Conservation (phyloP, 768 basidiomycete species). For the Russula earlei region DNA sequence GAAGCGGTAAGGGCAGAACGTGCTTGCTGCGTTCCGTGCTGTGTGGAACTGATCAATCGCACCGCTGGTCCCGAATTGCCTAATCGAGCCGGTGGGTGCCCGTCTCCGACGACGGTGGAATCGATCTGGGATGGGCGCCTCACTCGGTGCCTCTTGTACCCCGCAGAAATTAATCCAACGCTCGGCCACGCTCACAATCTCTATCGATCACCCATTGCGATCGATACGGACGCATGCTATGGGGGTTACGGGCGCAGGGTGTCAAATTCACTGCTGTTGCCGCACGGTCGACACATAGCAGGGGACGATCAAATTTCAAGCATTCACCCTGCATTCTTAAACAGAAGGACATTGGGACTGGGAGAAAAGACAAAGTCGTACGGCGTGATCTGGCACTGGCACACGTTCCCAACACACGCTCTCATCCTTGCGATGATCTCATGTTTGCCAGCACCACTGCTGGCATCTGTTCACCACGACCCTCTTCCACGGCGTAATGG, state of each 20-base stretch:
- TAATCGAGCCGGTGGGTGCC: background rate
- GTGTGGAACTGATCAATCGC: background rate
- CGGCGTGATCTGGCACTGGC: too few relatives aligned
- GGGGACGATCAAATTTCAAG: too few relatives aligned
- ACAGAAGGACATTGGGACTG: too few relatives aligned
- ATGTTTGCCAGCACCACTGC: background rate
- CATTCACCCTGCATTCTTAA: too few relatives aligned
- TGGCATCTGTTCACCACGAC: background rate
- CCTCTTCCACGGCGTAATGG: too few relatives aligned
- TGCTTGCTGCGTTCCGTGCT: constrained; percentile 8
- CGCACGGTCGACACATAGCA: too few relatives aligned
- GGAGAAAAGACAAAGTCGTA: too few relatives aligned
- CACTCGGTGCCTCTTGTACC: background rate
- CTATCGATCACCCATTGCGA: background rate
- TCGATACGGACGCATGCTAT: background rate
- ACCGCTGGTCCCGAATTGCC: background rate
- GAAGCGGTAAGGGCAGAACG: constrained; percentile 9
- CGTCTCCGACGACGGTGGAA: background rate
- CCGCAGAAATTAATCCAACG: background rate
- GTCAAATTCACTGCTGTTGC: too few relatives aligned
- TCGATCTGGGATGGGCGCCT: background rate
- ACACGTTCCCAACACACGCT: background rate
- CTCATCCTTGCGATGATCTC: background rate
- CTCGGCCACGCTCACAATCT: background rate
- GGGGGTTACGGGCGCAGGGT: too few relatives aligned